phyloP scores from a whole-genome alignment of 257 asterid genomes.

The Verbascum thapsus region DNA sequence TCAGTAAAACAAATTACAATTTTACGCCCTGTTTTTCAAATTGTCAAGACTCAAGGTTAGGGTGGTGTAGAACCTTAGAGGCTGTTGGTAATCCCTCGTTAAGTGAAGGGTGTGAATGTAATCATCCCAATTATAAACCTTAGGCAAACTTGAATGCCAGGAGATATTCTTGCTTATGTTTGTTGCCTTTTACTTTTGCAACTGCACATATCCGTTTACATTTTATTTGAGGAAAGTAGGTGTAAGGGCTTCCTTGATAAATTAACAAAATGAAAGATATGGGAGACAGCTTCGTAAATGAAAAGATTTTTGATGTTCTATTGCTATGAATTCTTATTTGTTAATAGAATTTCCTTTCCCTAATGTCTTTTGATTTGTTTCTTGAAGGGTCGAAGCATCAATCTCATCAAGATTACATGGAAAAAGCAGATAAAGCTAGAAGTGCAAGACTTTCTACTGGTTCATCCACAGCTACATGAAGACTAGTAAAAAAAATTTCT shows the following conservation, averaged over 20 bases:
- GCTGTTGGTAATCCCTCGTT: no score
- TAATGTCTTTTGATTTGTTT: constrained; percentile 1
- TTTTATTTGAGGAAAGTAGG: background rate
- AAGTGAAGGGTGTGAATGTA: no score
- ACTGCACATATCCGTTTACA: no score
- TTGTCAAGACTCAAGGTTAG: no score
- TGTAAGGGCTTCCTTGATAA: background rate
- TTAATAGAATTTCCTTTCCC: background rate
- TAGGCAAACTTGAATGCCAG: no score
- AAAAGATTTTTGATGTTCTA: background rate
- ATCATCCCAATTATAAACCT: no score
- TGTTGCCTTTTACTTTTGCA: background rate
- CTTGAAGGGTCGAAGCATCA: constrained; percentile 66
- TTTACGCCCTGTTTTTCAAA: no score
- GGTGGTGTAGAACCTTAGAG: no score
- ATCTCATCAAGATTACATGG: constrained; percentile 93
- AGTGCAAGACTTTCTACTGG: constrained; percentile 64
- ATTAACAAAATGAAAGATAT: background rate
- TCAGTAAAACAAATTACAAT: no score
- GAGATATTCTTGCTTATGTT: background rate
- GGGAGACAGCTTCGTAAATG: background rate
- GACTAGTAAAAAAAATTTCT: constrained; percentile 9
- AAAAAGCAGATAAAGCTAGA: constrained; percentile 80
- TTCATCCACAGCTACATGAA: constrained; percentile 43
- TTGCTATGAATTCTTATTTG: background rate